phyloP scores from a whole-genome alignment of 768 basidiomycete species.

The Lactarius akahatsu region DNA sequence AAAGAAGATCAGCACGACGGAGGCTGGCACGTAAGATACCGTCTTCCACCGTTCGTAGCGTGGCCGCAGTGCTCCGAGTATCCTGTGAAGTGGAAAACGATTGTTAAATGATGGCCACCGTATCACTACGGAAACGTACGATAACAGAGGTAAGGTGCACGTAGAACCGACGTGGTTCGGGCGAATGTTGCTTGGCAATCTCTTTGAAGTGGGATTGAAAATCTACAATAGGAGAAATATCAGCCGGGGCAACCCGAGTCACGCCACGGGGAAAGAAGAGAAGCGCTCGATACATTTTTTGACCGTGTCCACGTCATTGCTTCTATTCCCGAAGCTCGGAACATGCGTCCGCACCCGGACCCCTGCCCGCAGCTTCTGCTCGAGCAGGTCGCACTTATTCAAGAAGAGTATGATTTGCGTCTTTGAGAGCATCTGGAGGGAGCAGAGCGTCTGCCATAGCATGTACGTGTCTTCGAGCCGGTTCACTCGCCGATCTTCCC shows the following conservation, averaged over 20 bases:
- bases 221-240: constrained; percentile 43
- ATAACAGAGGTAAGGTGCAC: constrained; percentile 76
- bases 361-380: constrained; percentile 69
- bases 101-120: constrained; percentile 22
- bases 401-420: constrained; percentile 73
- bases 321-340: constrained; percentile 69
- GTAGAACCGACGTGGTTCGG: constrained; percentile 64
- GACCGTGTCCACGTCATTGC: constrained; percentile 67
- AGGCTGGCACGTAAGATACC: constrained; percentile 71
- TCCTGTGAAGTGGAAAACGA: constrained; percentile 46
- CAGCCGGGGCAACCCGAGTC: not conserved
- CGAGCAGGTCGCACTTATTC: constrained; percentile 76
- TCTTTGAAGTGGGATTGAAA: constrained; percentile 82
- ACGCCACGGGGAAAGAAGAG: constrained; percentile 8
- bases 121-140: constrained; percentile 44
- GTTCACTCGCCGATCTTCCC: constrained; percentile 65
- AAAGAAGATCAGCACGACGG: constrained; percentile 68
- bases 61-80: constrained; percentile 69
- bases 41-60: constrained; percentile 64
- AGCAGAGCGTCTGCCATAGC: constrained; percentile 71
- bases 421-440: constrained; percentile 56
- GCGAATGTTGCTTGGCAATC: constrained; percentile 60
- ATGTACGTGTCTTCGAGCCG: constrained; percentile 72
- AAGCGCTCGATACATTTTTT: constrained; percentile 56
- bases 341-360: constrained; percentile 65